Percentiles rank a stretch among this genome's conserved stretches.
Conservation (phyloP, 805 yeast species). For the Yarrowia sp. region DNA sequence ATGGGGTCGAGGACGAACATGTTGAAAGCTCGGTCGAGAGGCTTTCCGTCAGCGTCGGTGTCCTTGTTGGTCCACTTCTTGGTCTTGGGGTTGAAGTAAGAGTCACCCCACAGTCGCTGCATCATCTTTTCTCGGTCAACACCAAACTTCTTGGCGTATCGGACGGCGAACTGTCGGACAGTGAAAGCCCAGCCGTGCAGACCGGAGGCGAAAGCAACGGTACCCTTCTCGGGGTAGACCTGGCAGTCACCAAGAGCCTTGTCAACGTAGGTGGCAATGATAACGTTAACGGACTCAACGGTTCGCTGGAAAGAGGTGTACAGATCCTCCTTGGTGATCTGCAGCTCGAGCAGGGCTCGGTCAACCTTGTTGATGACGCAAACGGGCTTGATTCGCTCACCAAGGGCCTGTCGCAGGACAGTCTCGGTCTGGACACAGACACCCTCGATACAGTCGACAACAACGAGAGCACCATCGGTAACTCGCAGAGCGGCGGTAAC, state of each 20-base stretch:
- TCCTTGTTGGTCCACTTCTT: conserved; percentile 98
- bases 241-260: conserved; percentile 89
- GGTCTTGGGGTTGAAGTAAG: conserved; percentile 99
- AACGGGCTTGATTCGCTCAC: conserved; percentile 99
- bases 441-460: conserved; percentile 99
- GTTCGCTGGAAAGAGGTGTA: conserved; percentile 98
- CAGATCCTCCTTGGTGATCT: conserved; percentile 97
- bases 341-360: conserved; percentile 98
- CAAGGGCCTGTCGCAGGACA: conserved; percentile 97
- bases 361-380: conserved; percentile 98
- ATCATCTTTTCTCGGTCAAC: conserved; percentile 97
- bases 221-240: conserved; percentile 98
- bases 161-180: conserved; percentile 95
- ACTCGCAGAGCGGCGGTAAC: conserved; percentile 99
- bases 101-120: conserved; percentile 99
- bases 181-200: conserved; percentile 99
- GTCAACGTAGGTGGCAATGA: conserved; percentile 93
- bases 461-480: conserved; percentile 99
- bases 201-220: conserved; percentile 99
- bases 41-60: conserved; percentile 92
- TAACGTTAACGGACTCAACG: conserved; percentile 98
- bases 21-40: conserved; percentile 98
- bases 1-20: conserved; percentile 98
- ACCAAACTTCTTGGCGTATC: conserved; percentile 99
- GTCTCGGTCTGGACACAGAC: conserved; percentile 99